Evolutionary conservation across 768 basidiomycete species (phyloP), one percentile per base, ranked within the genome.

Genomic region (Multifurca ochricompacta): DNA sequence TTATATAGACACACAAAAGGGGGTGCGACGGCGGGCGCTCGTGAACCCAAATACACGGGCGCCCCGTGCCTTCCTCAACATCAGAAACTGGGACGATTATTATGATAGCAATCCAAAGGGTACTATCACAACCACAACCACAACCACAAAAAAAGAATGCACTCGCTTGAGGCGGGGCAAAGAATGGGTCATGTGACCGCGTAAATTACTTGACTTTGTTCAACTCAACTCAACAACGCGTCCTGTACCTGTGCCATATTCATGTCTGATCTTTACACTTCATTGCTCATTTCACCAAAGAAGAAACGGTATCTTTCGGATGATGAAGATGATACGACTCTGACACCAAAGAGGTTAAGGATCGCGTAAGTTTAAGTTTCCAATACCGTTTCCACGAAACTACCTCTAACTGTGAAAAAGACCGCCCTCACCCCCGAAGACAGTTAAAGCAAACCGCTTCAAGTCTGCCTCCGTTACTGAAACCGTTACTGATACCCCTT

Each of bases 291-390:
- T 45, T 87, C 86, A 32, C 85, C 84, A 0, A 76, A 66, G 63
- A 89, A 87, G 73, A 87, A 83, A 68, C 80, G 87, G 51, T 69
- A 70, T 50, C 71, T 74, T 32, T 66, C 76, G 21, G 73, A 73
- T 53, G 71, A 72, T 44, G 73, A 77, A 57, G 81, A 81, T 61
- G 78, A 80, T 36, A 67, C 64, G 9, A 70, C 72, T 14, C 67
- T 80, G 53, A 85, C 85, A 0, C 86, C 87, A 48, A 91, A 90
- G 71, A 80, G 79, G 66, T 73, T 81, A 48, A 73, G 86, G 64
- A 72, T 69, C 54, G 73, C 70, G 81, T 84, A 68, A 30, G 77
- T 62, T 34, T 48, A 30, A 40, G 10, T 9, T 56, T 28, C 16
- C 18, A 41, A 52, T 53, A 60, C 28, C 46, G 31, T 54, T 50